Conservation (phyloP, 768 basidiomycete genomes). For the Agaricus sinodeliciosus region DNA sequence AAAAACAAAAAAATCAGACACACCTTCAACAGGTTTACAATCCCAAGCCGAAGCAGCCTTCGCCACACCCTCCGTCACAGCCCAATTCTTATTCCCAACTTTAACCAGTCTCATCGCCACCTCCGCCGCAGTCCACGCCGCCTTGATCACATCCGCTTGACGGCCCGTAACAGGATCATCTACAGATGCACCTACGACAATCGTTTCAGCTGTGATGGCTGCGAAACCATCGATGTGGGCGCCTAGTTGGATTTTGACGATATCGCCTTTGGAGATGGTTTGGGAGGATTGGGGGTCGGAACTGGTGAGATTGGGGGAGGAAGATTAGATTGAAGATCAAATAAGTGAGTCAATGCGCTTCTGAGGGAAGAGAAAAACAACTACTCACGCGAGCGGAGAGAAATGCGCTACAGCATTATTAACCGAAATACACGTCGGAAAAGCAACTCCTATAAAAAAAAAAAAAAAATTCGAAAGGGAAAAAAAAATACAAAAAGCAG, state of each 20-base stretch:
- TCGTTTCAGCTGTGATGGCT: constrained; percentile 87
- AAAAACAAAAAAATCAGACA: constrained; percentile 13
- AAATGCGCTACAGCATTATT: constrained; percentile 96
- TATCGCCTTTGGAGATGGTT: constrained; percentile 74
- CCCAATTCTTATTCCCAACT: constrained; percentile 93
- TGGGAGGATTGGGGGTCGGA: constrained; percentile 69
- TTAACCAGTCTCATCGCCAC: constrained; percentile 87
- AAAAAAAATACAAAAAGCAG: neutral
- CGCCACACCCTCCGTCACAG: constrained; percentile 80
- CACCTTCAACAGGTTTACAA: constrained; percentile 94
- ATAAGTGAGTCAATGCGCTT: neutral
- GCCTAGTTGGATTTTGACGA: constrained; percentile 94
- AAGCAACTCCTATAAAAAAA: constrained; percentile 64
- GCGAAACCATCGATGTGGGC: constrained; percentile 98
- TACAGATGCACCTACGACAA: constrained; percentile 77
- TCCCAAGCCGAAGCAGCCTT: constrained; percentile 67
- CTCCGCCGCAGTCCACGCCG: constrained; percentile 91
- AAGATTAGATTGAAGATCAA: constrained; percentile 10
- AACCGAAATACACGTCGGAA: constrained; percentile 90
- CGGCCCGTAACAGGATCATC: constrained; percentile 75
- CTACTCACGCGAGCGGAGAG: constrained; percentile 85
- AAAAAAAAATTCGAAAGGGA: neutral
- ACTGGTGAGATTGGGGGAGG: constrained; percentile 24
- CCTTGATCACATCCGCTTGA: constrained; percentile 87
- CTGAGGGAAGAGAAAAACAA: constrained; percentile 20